Conservation (phyloP, 2,329 filamentous ascomycete genomes). For the Apiospora marii region DNA sequence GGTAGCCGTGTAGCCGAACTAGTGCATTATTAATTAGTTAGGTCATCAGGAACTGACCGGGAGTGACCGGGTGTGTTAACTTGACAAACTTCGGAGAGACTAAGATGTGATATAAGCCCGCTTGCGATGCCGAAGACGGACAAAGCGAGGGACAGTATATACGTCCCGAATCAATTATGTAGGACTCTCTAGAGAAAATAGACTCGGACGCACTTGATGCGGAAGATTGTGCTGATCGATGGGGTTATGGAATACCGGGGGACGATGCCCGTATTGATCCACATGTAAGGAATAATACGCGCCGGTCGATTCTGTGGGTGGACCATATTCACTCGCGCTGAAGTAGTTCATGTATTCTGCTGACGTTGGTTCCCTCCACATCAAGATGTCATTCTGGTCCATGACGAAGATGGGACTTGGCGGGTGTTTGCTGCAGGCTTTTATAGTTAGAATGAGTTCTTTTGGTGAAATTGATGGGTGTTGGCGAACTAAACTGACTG, state of each 20-base stretch:
- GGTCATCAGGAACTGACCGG: not conserved
- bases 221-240: constrained; percentile 6
- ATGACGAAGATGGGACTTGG: not conserved
- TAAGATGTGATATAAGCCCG: not conserved
- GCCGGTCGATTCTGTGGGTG: constrained; percentile 18
- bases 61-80: not conserved
- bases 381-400: constrained; percentile 23
- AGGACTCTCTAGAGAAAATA: not conserved
- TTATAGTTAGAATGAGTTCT: not conserved
- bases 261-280: constrained; percentile 6
- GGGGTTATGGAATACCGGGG: not conserved
- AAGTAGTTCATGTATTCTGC: constrained; percentile 24
- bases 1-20: not conserved
- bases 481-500: not conserved
- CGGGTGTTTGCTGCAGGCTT: not conserved
- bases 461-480: not conserved
- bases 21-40: constrained; percentile 1
- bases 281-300: constrained; percentile 19
- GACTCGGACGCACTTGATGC: not conserved
- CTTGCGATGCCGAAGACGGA: not conserved
- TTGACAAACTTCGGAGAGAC: not conserved
- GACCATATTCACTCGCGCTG: constrained; percentile 15
- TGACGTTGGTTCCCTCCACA: constrained; percentile 13
- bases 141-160: not conserved
- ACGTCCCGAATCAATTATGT: not conserved